phyloP scores from a whole-genome alignment of 306 rosid species.

The Cucurbita pepo region DNA sequence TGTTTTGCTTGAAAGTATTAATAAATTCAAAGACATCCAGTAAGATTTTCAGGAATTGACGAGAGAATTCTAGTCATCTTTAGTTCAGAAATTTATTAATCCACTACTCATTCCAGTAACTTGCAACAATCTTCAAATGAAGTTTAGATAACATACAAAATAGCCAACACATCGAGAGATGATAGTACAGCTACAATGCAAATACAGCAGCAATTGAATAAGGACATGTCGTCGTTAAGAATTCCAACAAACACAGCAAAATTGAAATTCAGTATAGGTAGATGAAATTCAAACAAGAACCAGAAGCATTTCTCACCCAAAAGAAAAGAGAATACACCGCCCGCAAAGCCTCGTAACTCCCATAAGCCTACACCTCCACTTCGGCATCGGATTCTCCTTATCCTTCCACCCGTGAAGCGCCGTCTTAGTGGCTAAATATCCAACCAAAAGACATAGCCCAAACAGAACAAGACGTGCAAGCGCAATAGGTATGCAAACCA shows the following conservation, averaged over 20 bases:
- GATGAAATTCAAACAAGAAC: not conserved
- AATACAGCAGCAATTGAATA: not conserved
- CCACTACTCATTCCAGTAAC: not conserved
- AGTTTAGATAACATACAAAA: not conserved
- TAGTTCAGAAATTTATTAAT: not conserved
- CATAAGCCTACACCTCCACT: conserved; percentile 69
- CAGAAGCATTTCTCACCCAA: conserved; percentile 35
- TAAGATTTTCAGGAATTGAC: not conserved
- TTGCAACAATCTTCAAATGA: not conserved
- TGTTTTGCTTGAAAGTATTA: not conserved
- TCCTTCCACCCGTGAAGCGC: conserved; percentile 84
- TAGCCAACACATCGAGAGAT: not conserved
- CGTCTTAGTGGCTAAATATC: conserved; percentile 50
- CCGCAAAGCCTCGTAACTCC: conserved; percentile 65
- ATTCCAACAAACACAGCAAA: not conserved
- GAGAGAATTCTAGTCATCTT: not conserved
- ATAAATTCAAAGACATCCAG: not conserved
- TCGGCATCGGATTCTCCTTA: conserved; percentile 61
- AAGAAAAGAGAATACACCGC: conserved; percentile 70
- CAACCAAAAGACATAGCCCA: conserved; percentile 40
- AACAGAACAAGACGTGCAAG: conserved; percentile 40
- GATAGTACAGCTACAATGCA: not conserved
- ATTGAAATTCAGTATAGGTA: not conserved
- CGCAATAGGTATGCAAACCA: conserved; percentile 44
- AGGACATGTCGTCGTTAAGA: not conserved